Base-by-base conservation (phyloP, 192 early-diverging fungal genomes). In the Mortierella hygrophila region DNA sequence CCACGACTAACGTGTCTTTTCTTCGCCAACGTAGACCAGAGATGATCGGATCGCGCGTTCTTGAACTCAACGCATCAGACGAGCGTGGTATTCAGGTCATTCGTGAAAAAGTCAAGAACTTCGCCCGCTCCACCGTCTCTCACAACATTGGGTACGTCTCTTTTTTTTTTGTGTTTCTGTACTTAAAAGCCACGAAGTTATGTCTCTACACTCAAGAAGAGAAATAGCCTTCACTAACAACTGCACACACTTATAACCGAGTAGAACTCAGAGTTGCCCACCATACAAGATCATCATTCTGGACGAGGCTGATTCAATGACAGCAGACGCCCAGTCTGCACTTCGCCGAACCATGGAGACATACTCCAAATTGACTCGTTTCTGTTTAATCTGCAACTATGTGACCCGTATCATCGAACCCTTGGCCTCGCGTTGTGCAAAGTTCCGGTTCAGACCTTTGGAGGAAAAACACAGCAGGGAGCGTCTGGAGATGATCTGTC, bases 241-340 rank as follows among this genome's bases (percentile, higher is more conserved):
- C 32, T 32, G 26, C n/a, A 81, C 81, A n/a, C 70, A 52, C n/a
- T 89, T 76, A 72, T 83, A 88, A 13, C 49, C 49, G 18, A 52
- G 49, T 52, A 85, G 83, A 8, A 76, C 42, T 37, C 74, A 80
- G 54, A 85, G 55, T 16, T 93, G 91, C 76, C 98, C 98, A 42
- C 96, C 97, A 9, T 99, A 95, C 91, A 99, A 99, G 88, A 95
- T 99, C 37, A 91, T 99, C 44, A 98, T 99, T 79, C 91, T 99
- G 55, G 98, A 99, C 81, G 98, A 99, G 88, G 98, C 98, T 0
- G 98, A 99, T 88, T 97, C 96, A 2, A 97, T 99, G 97, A 99
- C 98, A 2, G 76, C 88, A 1, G 97, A 99, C 82, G 98, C 98
- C 0, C 98, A 99, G 82, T 92, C 95, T 3, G 98, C 98, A 18